A percentile compares a stretch with the other conserved stretches of the same genome.
phyloP scores from a whole-genome alignment of 2,329 filamentous ascomycete genomes.

The Alternaria metachromatica region DNA sequence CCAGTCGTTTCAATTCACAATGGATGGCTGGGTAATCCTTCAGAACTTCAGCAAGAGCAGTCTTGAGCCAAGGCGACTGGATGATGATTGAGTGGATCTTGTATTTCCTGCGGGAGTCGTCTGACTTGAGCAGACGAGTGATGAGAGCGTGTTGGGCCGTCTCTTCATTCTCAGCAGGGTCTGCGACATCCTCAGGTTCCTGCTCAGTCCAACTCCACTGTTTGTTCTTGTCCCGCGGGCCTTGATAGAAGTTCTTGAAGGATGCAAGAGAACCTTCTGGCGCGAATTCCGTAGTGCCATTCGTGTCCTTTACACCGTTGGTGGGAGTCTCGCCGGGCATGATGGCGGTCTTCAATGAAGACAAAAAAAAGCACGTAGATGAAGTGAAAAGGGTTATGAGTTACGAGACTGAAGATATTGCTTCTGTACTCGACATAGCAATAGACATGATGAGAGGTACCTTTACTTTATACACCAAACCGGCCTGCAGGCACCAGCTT shows the following conservation, averaged over 20 bases:
- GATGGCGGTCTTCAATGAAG: neutral
- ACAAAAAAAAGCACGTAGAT: neutral
- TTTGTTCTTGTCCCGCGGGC: conserved; percentile 32
- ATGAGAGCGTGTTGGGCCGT: conserved; percentile 63
- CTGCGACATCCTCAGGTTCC: conserved; percentile 31
- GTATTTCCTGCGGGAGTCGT: conserved; percentile 65
- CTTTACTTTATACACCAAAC: neutral
- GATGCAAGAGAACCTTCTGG: conserved; percentile 24
- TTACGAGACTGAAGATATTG: neutral
- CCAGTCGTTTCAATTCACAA: conserved; percentile 64
- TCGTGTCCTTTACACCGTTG: conserved; percentile 7
- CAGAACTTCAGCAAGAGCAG: conserved; percentile 62
- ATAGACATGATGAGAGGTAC: neutral
- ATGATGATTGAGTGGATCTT: conserved; percentile 68
- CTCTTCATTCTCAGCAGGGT: conserved; percentile 63
- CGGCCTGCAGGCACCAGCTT: neutral
- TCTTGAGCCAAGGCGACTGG: conserved; percentile 67
- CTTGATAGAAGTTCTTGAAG: conserved; percentile 30
- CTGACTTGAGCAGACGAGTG: conserved; percentile 48
- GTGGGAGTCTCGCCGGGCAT: conserved; percentile 4
- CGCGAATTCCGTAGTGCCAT: neutral
- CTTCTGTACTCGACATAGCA: neutral
- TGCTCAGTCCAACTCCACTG: conserved; percentile 36
- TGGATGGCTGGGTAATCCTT: conserved; percentile 66
- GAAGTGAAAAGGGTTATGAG: neutral